These are phyloP conservation scores for Lyophyllum atratum DNA, from an alignment of 768 basidiomycete species.

Conservation along the genomic window DNA sequence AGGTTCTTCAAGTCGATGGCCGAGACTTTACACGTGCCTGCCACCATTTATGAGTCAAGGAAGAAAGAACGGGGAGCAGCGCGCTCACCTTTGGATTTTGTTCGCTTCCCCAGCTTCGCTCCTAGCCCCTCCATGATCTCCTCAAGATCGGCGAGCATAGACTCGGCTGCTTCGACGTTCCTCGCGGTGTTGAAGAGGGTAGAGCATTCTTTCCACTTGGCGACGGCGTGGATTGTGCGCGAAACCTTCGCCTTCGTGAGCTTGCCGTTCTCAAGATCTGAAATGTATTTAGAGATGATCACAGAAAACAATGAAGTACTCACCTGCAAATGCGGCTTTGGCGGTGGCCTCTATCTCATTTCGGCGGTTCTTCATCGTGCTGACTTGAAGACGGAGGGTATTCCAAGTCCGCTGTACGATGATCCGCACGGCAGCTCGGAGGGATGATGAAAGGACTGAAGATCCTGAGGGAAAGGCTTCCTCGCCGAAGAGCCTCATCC, in stretches of 20 bases:
- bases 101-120: neutral
- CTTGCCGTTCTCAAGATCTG: neutral
- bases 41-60: neutral
- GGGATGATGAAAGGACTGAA: neutral
- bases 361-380: neutral
- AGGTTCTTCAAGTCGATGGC: slow-evolving; percentile 8
- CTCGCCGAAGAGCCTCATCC: slow-evolving; percentile 7
- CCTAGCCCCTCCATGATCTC: slow-evolving; percentile 3
- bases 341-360: neutral
- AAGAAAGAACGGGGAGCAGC: neutral
- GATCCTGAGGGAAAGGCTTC: slow-evolving; percentile 1
- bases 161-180: neutral
- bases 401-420: slow-evolving; percentile 9
- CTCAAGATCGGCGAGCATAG: slow-evolving; percentile 1
- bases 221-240: slow-evolving; percentile 1
- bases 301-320: neutral
- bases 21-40: slow-evolving; percentile 4
- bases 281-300: neutral
- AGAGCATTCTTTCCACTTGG: slow-evolving; percentile 1
- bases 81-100: neutral
- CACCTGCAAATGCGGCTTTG: slow-evolving; percentile 10
- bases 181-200: slow-evolving; percentile 1
- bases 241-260: slow-evolving; percentile 1
- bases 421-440: neutral
- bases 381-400: neutral